Evolutionary conservation across 306 rosid species (phyloP).

Genomic region (Morella rubra): DNA sequence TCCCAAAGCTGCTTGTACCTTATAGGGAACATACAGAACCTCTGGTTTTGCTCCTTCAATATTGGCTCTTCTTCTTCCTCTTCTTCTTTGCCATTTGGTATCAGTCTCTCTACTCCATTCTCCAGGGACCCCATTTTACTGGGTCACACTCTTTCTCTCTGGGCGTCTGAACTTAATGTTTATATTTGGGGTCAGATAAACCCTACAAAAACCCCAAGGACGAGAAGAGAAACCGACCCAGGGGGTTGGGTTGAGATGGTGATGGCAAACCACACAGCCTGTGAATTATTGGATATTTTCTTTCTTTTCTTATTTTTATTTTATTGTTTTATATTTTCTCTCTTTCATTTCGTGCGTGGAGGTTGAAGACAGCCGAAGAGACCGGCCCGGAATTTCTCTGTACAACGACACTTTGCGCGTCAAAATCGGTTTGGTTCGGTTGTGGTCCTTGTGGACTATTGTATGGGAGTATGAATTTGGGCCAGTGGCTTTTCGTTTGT

Average conservation of each 20-base stretch:
- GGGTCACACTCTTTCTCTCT: background rate
- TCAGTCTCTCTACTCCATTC: constrained; percentile 28
- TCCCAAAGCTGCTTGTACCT: constrained; percentile 77
- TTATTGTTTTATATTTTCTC: background rate
- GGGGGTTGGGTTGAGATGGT: constrained; percentile 7
- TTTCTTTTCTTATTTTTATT: constrained; percentile 18
- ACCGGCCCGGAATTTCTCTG: background rate
- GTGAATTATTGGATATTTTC: constrained; percentile 7
- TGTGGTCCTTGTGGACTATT: no score
- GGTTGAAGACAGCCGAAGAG: background rate
- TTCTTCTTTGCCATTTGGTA: constrained; percentile 7
- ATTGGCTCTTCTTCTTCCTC: constrained; percentile 56
- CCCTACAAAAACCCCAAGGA: constrained; percentile 46
- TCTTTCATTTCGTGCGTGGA: background rate
- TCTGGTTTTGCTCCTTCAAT: constrained; percentile 65
- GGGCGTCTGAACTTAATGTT: background rate
- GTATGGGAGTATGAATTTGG: background rate
- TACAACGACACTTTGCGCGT: background rate
- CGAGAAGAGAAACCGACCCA: background rate
- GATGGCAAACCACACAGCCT: background rate
- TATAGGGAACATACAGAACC: constrained; percentile 87
- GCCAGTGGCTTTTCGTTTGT: no score
- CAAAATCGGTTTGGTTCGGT: background rate
- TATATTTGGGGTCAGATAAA: constrained; percentile 16
- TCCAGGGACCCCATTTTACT: constrained; percentile 53